phyloP scores from a whole-genome alignment of 2,329 filamentous ascomycete species.

The Neonectria punicea region DNA sequence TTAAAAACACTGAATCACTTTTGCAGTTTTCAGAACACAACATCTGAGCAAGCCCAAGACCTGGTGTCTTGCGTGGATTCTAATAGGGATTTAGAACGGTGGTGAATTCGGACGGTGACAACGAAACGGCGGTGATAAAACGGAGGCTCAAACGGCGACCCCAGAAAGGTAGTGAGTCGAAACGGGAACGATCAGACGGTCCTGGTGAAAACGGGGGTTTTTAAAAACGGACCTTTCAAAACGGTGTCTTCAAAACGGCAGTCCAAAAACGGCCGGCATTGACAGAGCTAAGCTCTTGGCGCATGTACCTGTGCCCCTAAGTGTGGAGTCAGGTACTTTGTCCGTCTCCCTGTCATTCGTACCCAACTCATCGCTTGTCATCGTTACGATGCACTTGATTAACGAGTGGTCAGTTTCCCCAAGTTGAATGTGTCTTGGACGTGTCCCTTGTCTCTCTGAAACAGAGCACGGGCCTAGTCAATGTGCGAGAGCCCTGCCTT shows the following conservation, averaged over 20 bases:
- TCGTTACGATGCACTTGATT: neutral
- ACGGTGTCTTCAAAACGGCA: neutral
- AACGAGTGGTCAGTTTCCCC: constrained; percentile 4
- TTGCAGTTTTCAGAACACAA: too few species aligned
- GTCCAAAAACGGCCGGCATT: neutral
- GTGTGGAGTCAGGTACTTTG: neutral
- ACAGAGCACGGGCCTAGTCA: constrained; percentile 21
- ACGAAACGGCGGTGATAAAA: neutral
- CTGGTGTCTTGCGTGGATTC: too few species aligned
- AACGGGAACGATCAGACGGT: neutral
- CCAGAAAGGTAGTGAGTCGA: too few species aligned
- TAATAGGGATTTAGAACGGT: too few species aligned
- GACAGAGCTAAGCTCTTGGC: neutral
- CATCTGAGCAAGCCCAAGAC: too few species aligned
- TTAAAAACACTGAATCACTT: too few species aligned
- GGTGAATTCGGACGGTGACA: too few species aligned
- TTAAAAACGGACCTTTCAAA: neutral
- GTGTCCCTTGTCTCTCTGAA: constrained; percentile 21
- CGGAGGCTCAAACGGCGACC: neutral
- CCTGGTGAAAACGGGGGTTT: neutral
- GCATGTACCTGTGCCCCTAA: neutral
- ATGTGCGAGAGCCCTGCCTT: constrained; percentile 2
- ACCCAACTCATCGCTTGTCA: neutral
- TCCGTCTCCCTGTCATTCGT: neutral
- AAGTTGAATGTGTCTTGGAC: constrained; percentile 4